Evolutionary conservation across 768 basidiomycete species (phyloP).

Genomic region (Kwoniella sp.): DNA sequence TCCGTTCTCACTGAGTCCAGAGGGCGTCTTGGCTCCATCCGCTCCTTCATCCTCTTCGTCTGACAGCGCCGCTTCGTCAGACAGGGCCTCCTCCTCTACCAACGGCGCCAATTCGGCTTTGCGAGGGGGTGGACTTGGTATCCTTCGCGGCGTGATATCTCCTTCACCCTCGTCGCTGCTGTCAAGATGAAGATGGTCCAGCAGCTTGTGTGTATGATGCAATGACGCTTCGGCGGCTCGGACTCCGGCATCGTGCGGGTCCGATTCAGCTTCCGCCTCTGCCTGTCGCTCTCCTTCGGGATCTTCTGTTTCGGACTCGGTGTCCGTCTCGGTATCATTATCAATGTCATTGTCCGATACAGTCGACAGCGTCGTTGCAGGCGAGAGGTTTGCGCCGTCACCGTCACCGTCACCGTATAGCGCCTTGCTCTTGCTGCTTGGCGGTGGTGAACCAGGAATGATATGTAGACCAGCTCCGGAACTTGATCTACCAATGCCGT

Average conservation of each 20-base stretch:
- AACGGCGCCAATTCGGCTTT: conserved; percentile 8
- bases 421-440: neutral
- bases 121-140: conserved; percentile 17
- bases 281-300: neutral
- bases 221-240: neutral
- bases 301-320: neutral
- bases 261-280: neutral
- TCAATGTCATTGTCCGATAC: conserved; percentile 13
- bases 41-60: conserved; percentile 10
- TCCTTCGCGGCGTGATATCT: conserved; percentile 17
- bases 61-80: too few species aligned
- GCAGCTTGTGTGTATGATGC: conserved; percentile 1
- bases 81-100: conserved; percentile 2
- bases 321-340: conserved; percentile 1
- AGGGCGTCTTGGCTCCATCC: conserved; percentile 8
- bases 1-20: conserved; percentile 2
- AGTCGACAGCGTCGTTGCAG: conserved; percentile 7
- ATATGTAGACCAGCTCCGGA: conserved; percentile 4
- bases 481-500: neutral
- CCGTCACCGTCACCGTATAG: neutral
- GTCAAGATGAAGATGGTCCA: neutral
- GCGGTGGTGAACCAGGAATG: conserved; percentile 21
- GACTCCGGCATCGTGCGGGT: conserved; percentile 1
- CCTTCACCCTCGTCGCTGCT: conserved; percentile 16
- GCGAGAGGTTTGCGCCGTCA: neutral